Base-by-base conservation (phyloP, 1,284 basidiomycete genomes). In the Ustilago esculenta region DNA sequence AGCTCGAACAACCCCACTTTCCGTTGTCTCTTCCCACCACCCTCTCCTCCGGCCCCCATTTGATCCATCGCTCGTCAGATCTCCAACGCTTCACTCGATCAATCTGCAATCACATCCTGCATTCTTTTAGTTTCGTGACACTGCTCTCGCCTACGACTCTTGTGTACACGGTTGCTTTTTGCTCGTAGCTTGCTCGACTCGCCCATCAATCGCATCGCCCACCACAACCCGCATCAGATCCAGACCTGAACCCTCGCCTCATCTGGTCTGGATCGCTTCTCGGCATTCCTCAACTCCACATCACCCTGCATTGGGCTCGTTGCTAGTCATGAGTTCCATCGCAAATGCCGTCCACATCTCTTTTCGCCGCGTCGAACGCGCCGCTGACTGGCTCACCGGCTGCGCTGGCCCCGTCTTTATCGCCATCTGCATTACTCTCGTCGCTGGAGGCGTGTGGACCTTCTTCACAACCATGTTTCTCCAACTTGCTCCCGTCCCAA, bases 391-490 rank as follows among this genome's bases (percentile, higher is more conserved):
- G 76, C 72, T 95, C 35, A 96, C 92, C 0, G 92, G 93, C 56
- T 89, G 90, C 46, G 94, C 92, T 14, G 94, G 95, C 0, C 94
- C 94, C 0, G 87, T 90, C 73, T 98, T 98, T 82, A 87, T 98
- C 46, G 54, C 49, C 37, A 56, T 78, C 46, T 94, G 92, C 14
- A 85, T 89, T 67, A 70, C 88, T 6, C 85, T 98, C 37, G 88
- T 94, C 33, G 82, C 85, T 3, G 79, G 85, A 0, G 92, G 92
- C 21, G 85, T 87, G 0, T 73, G 92, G 63, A 89, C 87, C 63
- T 98, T 96, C 82, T 93, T 78, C 58, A 59, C 60, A 14, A 55
- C 66, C 17, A 72, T 73, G 52, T 73, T 80, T 33, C 59, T 69
- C 18, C 35, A 46, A 7, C 42, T 72, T 6, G 65, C 74, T 5